Conservation (phyloP, 1,284 basidiomycete species). For the Cryptococcus wingfieldii region DNA sequence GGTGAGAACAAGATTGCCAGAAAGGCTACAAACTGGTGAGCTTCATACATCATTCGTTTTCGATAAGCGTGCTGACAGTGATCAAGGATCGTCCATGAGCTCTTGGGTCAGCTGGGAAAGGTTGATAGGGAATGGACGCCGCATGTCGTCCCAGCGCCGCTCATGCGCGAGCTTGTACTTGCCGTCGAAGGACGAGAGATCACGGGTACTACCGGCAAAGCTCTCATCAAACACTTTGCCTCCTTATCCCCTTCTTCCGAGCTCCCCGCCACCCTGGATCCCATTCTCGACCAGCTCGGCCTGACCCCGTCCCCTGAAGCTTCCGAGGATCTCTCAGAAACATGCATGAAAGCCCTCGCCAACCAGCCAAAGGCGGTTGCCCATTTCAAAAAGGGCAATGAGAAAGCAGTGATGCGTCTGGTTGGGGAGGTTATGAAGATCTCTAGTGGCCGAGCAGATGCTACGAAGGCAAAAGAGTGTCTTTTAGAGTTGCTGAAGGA, state of each 20-base stretch:
- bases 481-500: constrained; percentile 34
- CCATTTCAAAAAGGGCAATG: constrained; percentile 66
- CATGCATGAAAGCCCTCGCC: constrained; percentile 63
- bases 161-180: constrained; percentile 73
- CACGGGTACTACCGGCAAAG: constrained; percentile 59
- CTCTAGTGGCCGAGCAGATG: constrained; percentile 72
- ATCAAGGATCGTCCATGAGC: constrained; percentile 76
- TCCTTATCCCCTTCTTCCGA: constrained; percentile 2
- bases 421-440: constrained; percentile 86
- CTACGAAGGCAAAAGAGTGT: constrained; percentile 44
- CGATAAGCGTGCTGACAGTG: background rate
- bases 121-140: constrained; percentile 60
- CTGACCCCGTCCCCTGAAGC: constrained; percentile 12
- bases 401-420: constrained; percentile 79
- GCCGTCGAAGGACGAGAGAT: constrained; percentile 62
- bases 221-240: constrained; percentile 62
- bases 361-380: constrained; percentile 67
- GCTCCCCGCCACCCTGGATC: constrained; percentile 15
- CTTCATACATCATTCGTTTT: background rate
- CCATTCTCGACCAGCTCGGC: constrained; percentile 49
- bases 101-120: constrained; percentile 69
- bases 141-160: constrained; percentile 58
- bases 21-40: constrained; percentile 78
- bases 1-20: constrained; percentile 49
- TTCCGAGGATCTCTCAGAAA: constrained; percentile 48